A percentile compares a stretch with the other conserved stretches of the same genome.
These are phyloP conservation scores for Apiospora phragmitis DNA, from an alignment of 2,329 filamentous ascomycete species.

Conservation along the genomic window DNA sequence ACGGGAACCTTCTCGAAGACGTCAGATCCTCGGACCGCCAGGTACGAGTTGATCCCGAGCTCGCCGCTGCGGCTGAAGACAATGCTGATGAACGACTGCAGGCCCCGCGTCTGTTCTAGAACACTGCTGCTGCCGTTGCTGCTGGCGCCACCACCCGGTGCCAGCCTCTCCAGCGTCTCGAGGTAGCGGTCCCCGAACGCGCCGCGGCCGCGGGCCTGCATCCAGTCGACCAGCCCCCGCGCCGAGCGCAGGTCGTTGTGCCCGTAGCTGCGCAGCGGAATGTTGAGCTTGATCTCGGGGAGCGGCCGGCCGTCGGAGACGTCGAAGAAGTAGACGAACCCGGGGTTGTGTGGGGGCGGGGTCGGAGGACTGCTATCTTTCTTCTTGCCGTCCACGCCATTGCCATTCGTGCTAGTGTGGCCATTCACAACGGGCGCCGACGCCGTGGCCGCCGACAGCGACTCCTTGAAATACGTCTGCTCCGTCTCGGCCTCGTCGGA, in stretches of 20 bases:
- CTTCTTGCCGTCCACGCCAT: background rate
- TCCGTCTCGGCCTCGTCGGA: slow-evolving; percentile 13
- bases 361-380: background rate
- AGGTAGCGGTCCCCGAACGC: background rate
- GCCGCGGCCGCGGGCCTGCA: slow-evolving; percentile 15
- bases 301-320: slow-evolving; percentile 14
- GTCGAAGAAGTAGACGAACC: slow-evolving; percentile 19
- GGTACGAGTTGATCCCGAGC: no score
- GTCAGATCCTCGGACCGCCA: background rate
- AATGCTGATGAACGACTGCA: no score
- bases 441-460: background rate
- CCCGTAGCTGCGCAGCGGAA: slow-evolving; percentile 13
- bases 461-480: background rate
- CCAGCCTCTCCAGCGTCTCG: no score
- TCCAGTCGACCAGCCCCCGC: slow-evolving; percentile 12
- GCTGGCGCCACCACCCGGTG: no score
- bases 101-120: no score
- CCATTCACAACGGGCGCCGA: background rate
- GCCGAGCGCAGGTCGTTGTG: slow-evolving; percentile 13
- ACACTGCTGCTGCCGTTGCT: no score
- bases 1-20: slow-evolving; percentile 11
- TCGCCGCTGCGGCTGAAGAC: no score
- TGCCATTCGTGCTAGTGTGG: no score
- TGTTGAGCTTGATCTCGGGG: slow-evolving; percentile 14
- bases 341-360: background rate